Conservation (phyloP, 345 rosid species). For the Nephelium lappaceum region DNA sequence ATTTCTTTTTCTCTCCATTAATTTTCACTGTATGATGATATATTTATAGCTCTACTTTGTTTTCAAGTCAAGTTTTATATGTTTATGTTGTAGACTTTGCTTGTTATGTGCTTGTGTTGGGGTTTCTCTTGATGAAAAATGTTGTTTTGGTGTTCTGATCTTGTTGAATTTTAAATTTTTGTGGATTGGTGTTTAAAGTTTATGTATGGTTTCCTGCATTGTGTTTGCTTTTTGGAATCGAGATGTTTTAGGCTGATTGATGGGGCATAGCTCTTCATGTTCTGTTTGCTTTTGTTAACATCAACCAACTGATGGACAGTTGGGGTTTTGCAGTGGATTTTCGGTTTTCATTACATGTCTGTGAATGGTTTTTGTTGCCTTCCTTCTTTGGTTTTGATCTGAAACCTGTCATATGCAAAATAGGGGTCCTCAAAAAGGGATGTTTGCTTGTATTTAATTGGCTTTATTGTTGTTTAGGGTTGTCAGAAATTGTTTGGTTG, state of each 20-base stretch:
- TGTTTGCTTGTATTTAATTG: neutral
- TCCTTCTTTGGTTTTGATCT: neutral
- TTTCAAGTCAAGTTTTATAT: neutral
- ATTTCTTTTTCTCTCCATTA: neutral
- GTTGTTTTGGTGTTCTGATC: neutral
- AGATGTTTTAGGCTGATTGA: neutral
- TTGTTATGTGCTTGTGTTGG: neutral
- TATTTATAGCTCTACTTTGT: too few relatives aligned
- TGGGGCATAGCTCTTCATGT: neutral
- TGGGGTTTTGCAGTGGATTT: slow-evolving; percentile 14
- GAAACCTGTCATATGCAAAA: slow-evolving; percentile 1
- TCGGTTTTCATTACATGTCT: neutral
- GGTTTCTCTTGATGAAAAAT: neutral
- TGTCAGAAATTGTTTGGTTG: neutral
- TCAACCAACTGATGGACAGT: neutral
- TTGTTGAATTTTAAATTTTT: slow-evolving; percentile 2
- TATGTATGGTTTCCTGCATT: neutral
- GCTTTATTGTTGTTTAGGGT: neutral
- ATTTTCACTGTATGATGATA: neutral
- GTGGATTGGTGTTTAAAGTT: neutral
- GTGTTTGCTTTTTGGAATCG: slow-evolving; percentile 1
- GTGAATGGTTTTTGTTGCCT: neutral
- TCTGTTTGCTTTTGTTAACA: slow-evolving; percentile 4
- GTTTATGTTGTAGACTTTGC: neutral
- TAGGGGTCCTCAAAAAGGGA: neutral